phyloP scores from a whole-genome alignment of 257 asterid genomes.

The Echium plantagineum region DNA sequence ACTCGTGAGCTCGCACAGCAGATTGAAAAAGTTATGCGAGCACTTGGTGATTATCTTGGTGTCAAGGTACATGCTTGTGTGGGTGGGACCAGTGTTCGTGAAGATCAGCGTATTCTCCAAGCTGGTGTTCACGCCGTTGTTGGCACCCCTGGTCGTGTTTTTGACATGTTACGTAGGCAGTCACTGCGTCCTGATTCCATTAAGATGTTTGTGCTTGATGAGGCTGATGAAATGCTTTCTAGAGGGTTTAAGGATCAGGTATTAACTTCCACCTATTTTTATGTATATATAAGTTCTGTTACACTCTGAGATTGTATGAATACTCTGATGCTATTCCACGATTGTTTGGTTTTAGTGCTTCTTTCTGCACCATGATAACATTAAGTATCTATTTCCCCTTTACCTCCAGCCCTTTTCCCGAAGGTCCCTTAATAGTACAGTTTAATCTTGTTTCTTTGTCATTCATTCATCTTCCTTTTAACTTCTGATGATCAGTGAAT shows the following conservation, averaged over 20 bases:
- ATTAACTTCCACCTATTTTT: neutral
- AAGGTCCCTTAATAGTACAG: too few relatives aligned
- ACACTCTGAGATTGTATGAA: neutral
- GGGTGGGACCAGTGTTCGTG: conserved; percentile 83
- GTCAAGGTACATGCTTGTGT: conserved; percentile 86
- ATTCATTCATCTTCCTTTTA: neutral
- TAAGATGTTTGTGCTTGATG: conserved; percentile 71
- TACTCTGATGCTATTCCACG: neutral
- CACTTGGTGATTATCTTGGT: conserved; percentile 86
- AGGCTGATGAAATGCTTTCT: conserved; percentile 88
- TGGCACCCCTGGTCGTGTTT: conserved; percentile 89
- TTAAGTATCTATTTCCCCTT: too few relatives aligned
- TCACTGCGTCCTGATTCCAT: conserved; percentile 59
- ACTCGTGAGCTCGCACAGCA: conserved; percentile 77
- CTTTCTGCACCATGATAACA: too few relatives aligned
- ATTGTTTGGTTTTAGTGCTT: neutral
- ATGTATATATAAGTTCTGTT: neutral
- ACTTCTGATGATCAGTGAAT: neutral
- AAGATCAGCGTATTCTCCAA: conserved; percentile 65
- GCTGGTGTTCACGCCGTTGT: conserved; percentile 83
- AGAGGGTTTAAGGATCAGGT: conserved; percentile 90
- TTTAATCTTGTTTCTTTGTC: neutral
- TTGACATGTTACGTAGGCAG: conserved; percentile 66
- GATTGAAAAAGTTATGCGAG: conserved; percentile 79
- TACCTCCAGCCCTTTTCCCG: too few relatives aligned